Conservation (phyloP, 2,329 filamentous ascomycete species). For the Reticulascus tulasneorum region DNA sequence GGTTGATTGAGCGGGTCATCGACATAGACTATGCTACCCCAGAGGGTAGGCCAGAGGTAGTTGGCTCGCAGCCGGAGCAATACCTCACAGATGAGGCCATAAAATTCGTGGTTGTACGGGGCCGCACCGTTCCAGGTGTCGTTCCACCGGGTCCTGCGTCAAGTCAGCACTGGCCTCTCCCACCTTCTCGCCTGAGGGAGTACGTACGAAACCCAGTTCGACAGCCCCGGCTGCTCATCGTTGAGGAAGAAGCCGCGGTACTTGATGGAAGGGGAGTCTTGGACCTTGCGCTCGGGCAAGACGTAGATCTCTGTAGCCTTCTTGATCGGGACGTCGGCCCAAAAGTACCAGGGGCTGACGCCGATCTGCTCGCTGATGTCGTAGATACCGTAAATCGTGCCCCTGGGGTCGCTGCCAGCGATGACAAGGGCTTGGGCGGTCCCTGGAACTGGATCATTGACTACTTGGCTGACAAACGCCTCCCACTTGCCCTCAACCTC, state of each 20-base stretch:
- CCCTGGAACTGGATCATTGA: conserved; percentile 53
- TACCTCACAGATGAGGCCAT: conserved; percentile 66
- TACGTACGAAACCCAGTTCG: conserved; percentile 54
- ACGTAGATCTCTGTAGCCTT: conserved; percentile 52
- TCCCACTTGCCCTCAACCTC: conserved; percentile 64
- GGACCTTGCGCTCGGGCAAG: conserved; percentile 48
- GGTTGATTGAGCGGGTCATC: conserved; percentile 67
- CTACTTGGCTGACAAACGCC: conserved; percentile 57
- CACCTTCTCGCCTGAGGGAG: not conserved
- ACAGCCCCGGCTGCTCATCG: conserved; percentile 64
- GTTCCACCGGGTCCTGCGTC: conserved; percentile 27
- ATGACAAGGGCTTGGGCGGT: conserved; percentile 60
- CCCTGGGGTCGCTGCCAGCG: conserved; percentile 61
- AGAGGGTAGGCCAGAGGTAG: conserved; percentile 71
- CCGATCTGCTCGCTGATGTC: conserved; percentile 71
- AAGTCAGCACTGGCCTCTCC: not conserved
- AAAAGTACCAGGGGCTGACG: conserved; percentile 68
- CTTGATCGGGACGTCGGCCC: conserved; percentile 57
- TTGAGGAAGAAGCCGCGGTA: conserved; percentile 70
- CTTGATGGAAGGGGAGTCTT: conserved; percentile 58
- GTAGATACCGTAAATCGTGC: conserved; percentile 68
- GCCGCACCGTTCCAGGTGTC: conserved; percentile 39
- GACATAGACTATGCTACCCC: conserved; percentile 68
- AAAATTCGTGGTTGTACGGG: conserved; percentile 59
- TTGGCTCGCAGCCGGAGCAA: conserved; percentile 67